Evolutionary conservation across 495 filamentous ascomycete genomes (phyloP).

Genomic region (Cercophora scortea): DNA sequence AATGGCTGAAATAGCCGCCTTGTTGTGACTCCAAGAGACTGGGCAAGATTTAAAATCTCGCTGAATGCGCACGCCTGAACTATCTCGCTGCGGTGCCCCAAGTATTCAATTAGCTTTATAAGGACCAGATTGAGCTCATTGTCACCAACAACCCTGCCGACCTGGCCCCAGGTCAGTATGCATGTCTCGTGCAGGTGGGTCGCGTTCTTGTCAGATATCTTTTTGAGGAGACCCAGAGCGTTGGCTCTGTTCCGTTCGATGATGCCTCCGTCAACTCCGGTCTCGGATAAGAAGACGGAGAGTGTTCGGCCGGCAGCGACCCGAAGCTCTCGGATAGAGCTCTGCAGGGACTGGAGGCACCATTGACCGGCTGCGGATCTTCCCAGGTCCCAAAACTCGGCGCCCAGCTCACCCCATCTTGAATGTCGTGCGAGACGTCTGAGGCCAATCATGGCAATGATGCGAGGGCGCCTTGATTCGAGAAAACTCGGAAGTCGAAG

Average conservation of each 20-base stretch:
- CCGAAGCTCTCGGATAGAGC: constrained; percentile 78
- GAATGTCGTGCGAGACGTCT: constrained; percentile 62
- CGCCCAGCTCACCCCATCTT: constrained; percentile 37
- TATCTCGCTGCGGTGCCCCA: constrained; percentile 75
- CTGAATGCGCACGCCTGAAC: constrained; percentile 73
- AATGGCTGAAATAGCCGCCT: constrained; percentile 71
- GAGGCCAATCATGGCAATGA: constrained; percentile 65
- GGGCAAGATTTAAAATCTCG: constrained; percentile 59
- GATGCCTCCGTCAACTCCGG: constrained; percentile 30
- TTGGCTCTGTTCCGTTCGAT: constrained; percentile 57
- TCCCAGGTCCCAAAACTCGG: constrained; percentile 55
- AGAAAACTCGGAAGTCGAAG: constrained; percentile 48
- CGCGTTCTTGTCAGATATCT: constrained; percentile 56
- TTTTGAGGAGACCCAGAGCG: constrained; percentile 60
- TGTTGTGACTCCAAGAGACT: constrained; percentile 48
- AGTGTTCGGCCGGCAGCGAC: constrained; percentile 57
- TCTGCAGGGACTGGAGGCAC: constrained; percentile 71
- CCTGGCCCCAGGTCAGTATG: constrained; percentile 73
- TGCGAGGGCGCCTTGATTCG: constrained; percentile 53
- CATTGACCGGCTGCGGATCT: constrained; percentile 63
- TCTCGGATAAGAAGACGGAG: constrained; percentile 53
- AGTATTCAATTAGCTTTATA: constrained; percentile 72
- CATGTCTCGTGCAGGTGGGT: constrained; percentile 69
- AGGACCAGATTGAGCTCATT: constrained; percentile 81
- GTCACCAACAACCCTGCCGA: constrained; percentile 55